These are phyloP conservation scores for Calvatia gigantea DNA, from an alignment of 768 basidiomycete species.

Conservation along the genomic window DNA sequence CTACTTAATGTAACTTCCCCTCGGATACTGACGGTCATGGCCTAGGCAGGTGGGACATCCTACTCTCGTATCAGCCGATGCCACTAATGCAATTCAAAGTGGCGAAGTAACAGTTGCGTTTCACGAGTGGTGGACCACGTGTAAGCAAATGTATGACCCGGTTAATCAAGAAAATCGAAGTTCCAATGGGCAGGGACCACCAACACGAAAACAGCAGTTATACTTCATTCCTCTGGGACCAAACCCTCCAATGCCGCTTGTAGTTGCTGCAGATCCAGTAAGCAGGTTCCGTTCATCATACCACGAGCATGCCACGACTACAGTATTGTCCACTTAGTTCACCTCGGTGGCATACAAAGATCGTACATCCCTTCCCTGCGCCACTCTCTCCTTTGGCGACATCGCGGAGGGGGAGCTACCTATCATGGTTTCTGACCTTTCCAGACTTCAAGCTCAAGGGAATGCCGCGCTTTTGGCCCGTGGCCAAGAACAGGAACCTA, in stretches of 20 bases:
- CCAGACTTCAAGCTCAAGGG: conserved; percentile 8
- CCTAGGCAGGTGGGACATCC: conserved; percentile 26
- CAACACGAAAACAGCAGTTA: conserved; percentile 18
- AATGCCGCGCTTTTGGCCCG: not conserved
- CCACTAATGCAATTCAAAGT: conserved; percentile 26
- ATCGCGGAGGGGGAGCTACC: conserved; percentile 58
- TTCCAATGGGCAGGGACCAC: not conserved
- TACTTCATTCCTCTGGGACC: conserved; percentile 30
- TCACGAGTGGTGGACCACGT: conserved; percentile 55
- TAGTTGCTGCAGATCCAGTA: conserved; percentile 52
- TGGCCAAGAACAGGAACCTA: not conserved
- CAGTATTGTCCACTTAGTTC: conserved; percentile 33
- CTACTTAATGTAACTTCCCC: conserved; percentile 9
- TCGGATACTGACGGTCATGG: not conserved
- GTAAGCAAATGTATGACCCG: conserved; percentile 20
- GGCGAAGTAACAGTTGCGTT: conserved; percentile 63
- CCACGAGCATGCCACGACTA: not conserved
- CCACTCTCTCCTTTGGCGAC: conserved; percentile 57
- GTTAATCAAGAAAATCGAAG: conserved; percentile 9
- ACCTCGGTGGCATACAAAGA: conserved; percentile 56
- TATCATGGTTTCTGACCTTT: conserved; percentile 17
- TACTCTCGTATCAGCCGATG: not conserved
- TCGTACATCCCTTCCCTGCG: conserved; percentile 52
- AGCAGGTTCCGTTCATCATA: conserved; percentile 17
- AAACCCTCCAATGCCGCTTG: conserved; percentile 28